These are phyloP conservation scores for Aspergillus wentii DNA, from an alignment of 495 filamentous ascomycete genomes.

Conservation along the genomic window DNA sequence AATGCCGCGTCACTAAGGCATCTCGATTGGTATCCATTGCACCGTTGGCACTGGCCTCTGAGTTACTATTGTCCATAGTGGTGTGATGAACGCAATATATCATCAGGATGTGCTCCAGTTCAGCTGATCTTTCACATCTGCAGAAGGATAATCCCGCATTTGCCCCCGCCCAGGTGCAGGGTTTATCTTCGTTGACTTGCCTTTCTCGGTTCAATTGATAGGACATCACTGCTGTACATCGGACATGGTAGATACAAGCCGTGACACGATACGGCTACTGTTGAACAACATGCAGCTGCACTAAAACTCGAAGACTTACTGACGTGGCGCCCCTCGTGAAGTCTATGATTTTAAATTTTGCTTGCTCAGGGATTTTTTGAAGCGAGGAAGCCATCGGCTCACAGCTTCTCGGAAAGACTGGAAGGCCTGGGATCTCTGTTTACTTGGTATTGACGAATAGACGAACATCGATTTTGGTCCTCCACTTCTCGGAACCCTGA, in stretches of 20 bases:
- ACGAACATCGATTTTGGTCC: slow-evolving; percentile 5
- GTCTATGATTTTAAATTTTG: slow-evolving; percentile 22
- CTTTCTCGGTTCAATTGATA: slow-evolving; percentile 31
- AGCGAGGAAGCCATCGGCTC: background rate
- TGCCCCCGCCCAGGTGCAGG: slow-evolving; percentile 40
- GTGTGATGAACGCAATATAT: slow-evolving; percentile 18
- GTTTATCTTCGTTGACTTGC: slow-evolving; percentile 28
- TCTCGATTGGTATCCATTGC: slow-evolving; percentile 31
- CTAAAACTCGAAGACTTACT: slow-evolving; percentile 41
- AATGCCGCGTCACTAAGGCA: slow-evolving; percentile 24
- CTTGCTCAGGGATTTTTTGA: slow-evolving; percentile 20
- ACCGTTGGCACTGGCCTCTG: slow-evolving; percentile 12
- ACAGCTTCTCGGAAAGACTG: background rate
- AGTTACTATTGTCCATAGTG: slow-evolving; percentile 13
- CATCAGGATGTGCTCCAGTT: slow-evolving; percentile 27
- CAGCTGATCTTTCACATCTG: slow-evolving; percentile 46
- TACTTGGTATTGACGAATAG: slow-evolving; percentile 12
- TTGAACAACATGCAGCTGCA: slow-evolving; percentile 43
- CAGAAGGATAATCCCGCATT: slow-evolving; percentile 43
- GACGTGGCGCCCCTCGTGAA: slow-evolving; percentile 45
- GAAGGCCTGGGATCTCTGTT: background rate
- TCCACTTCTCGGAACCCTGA: slow-evolving; percentile 9
- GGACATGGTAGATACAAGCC: slow-evolving; percentile 34
- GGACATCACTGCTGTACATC: slow-evolving; percentile 29
- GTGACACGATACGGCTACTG: slow-evolving; percentile 38